Conservation (phyloP, 2,329 filamentous ascomycete genomes). For the Venturiaceae sp. region DNA sequence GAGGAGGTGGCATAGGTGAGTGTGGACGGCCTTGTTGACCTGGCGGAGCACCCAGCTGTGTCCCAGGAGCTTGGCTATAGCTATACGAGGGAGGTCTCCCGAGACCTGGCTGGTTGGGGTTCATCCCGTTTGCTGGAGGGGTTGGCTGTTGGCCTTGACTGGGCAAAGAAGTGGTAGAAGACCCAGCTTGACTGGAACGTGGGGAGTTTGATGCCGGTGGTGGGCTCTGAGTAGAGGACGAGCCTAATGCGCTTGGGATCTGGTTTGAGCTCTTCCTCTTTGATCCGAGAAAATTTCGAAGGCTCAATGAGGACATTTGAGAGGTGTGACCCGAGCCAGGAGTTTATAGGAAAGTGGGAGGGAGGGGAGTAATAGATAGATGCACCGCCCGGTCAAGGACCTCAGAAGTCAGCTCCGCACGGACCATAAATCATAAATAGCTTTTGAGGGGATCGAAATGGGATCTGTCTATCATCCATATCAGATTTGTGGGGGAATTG, state of each 20-base stretch:
- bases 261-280: conserved; percentile 7
- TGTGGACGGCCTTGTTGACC: conserved; percentile 36
- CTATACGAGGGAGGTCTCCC: conserved; percentile 57
- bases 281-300: conserved; percentile 2
- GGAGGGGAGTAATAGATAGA: not conserved
- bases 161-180: conserved; percentile 9
- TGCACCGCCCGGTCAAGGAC: not conserved
- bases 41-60: conserved; percentile 26
- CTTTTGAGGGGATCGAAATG: not conserved
- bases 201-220: conserved; percentile 2
- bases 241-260: not conserved
- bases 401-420: not conserved
- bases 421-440: not conserved
- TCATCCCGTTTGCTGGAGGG: conserved; percentile 30
- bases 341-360: not conserved
- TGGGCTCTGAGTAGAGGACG: not conserved
- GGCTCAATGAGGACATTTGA: not conserved
- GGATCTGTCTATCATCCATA: not conserved
- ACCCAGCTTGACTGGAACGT: conserved; percentile 3
- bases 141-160: not conserved
- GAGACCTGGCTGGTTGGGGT: conserved; percentile 35
- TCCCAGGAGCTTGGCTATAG: conserved; percentile 32
- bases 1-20: conserved; percentile 43
- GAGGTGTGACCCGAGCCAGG: not conserved
- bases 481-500: too few species aligned